A percentile compares a stretch with the other conserved stretches of the same genome.
These are phyloP conservation scores for Zymoseptoria crescenta DNA, from an alignment of 2,329 filamentous ascomycete genomes.

Conservation along the genomic window DNA sequence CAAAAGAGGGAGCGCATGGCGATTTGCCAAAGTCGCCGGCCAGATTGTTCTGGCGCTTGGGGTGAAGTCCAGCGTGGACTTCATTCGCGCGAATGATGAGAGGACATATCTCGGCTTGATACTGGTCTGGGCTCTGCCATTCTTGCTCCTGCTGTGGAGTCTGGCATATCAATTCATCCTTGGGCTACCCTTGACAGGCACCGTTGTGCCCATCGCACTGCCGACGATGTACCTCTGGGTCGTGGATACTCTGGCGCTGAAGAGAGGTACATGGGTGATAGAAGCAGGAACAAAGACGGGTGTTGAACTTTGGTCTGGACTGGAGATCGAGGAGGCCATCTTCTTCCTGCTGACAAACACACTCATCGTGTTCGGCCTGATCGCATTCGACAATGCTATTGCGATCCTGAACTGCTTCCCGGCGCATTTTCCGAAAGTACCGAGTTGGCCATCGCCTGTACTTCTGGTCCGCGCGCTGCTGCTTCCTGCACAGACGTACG, in stretches of 20 bases:
- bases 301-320: slow-evolving; percentile 52
- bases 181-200: slow-evolving; percentile 50
- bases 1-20: slow-evolving; percentile 28
- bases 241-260: slow-evolving; percentile 61
- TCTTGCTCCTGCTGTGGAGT: slow-evolving; percentile 56
- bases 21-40: slow-evolving; percentile 40
- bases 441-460: slow-evolving; percentile 42
- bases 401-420: slow-evolving; percentile 59
- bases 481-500: slow-evolving; percentile 43
- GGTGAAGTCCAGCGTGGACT: slow-evolving; percentile 39
- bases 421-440: slow-evolving; percentile 45
- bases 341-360: slow-evolving; percentile 66
- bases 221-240: slow-evolving; percentile 65
- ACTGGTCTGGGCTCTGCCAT: slow-evolving; percentile 59
- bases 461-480: slow-evolving; percentile 48
- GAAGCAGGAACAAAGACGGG: slow-evolving; percentile 59
- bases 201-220: slow-evolving; percentile 51
- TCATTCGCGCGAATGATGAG: slow-evolving; percentile 40
- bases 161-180: slow-evolving; percentile 58
- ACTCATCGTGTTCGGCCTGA: slow-evolving; percentile 60
- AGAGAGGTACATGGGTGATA: slow-evolving; percentile 65
- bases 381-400: slow-evolving; percentile 61
- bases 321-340: slow-evolving; percentile 66
- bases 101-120: slow-evolving; percentile 65
- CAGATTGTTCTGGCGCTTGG: slow-evolving; percentile 42